Conservation (phyloP, 2,329 filamentous ascomycete species). For the Neofusicoccum umdonicola region DNA sequence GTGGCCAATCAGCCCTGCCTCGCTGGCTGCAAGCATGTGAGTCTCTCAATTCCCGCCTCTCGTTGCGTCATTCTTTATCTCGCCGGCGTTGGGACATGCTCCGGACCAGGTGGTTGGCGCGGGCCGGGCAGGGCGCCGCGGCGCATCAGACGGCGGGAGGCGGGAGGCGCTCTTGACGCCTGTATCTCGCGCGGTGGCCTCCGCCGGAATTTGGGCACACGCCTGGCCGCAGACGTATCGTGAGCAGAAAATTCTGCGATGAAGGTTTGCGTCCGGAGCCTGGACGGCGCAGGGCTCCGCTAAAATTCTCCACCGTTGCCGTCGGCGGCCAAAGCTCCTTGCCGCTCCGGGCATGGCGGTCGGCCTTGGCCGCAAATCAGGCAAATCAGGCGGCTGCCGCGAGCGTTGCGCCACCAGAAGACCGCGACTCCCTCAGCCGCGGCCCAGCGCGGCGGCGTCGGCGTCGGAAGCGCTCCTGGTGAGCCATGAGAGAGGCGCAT, state of each 20-base stretch:
- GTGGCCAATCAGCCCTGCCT: neutral
- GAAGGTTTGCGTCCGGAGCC: neutral
- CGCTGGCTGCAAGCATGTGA: neutral
- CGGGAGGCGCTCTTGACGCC: neutral
- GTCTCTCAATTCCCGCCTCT: no score
- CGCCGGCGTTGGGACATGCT: no score
- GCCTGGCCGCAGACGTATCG: no score
- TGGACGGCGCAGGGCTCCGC: neutral
- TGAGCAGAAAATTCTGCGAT: neutral
- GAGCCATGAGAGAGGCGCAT: neutral
- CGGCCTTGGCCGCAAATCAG: constrained; percentile 11
- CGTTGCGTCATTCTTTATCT: neutral
- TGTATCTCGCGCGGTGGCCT: neutral
- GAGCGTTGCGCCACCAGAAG: neutral
- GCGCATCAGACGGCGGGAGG: no score
- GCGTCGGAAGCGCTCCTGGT: neutral
- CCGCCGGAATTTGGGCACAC: neutral
- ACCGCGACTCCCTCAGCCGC: neutral
- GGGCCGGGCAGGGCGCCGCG: neutral
- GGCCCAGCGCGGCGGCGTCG: neutral
- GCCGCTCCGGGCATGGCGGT: neutral
- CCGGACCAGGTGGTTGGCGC: no score
- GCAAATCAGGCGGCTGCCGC: constrained; percentile 8
- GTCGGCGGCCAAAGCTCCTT: constrained; percentile 12
- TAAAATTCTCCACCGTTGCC: constrained; percentile 3